Conservation (phyloP, 495 filamentous ascomycete genomes). For the Neurospora sp. region DNA sequence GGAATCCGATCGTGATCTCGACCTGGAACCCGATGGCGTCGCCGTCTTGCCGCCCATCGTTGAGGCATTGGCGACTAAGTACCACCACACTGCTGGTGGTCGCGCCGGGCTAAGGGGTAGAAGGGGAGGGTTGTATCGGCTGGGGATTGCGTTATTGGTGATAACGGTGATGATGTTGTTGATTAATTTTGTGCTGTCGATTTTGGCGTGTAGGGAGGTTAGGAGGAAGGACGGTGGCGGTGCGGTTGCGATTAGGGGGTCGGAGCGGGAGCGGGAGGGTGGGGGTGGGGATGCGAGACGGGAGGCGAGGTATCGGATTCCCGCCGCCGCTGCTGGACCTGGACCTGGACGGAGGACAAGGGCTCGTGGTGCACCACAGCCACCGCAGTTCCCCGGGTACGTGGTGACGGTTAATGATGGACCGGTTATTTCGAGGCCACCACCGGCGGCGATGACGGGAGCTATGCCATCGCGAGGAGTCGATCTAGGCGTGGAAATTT, state of each 20-base stretch:
- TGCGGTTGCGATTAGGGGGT: neutral
- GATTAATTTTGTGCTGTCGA: slow-evolving; percentile 11
- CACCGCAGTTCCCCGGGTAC: neutral
- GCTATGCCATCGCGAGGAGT: neutral
- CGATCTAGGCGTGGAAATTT: neutral
- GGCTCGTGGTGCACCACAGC: neutral
- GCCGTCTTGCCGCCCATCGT: neutral
- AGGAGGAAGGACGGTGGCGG: slow-evolving; percentile 1
- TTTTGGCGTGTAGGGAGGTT: slow-evolving; percentile 12
- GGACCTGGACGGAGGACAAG: neutral
- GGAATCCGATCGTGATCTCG: neutral
- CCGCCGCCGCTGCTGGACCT: neutral
- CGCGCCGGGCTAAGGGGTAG: neutral
- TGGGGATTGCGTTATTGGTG: neutral
- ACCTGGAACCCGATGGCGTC: slow-evolving; percentile 2
- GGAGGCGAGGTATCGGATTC: neutral
- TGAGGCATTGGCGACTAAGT: slow-evolving; percentile 7
- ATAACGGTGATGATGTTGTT: neutral
- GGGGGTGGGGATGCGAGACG: neutral
- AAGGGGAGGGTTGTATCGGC: neutral
- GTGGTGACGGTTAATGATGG: neutral
- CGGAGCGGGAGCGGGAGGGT: accelerated
- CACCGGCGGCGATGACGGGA: neutral
- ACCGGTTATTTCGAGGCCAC: neutral
- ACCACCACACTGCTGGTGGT: neutral